A percentile compares a stretch with the other conserved stretches of the same genome.
Evolutionary conservation across 768 basidiomycete genomes (phyloP).

Genomic region (Hygrophorus russula): DNA sequence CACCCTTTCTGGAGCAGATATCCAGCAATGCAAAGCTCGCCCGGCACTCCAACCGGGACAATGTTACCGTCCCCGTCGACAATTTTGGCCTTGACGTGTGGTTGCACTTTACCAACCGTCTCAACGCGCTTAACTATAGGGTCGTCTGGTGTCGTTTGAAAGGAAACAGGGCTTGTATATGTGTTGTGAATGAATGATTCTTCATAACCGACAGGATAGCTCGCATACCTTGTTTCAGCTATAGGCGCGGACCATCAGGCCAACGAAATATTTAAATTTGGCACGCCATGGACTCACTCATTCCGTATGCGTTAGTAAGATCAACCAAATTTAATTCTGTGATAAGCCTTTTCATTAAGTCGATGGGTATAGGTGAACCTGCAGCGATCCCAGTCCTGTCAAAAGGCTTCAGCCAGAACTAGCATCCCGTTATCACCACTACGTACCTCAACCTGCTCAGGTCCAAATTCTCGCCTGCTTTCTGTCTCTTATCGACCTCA

Average conservation of each 20-base stretch:
- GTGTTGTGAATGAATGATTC: background rate
- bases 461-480: slow-evolving; percentile 34
- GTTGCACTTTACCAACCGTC: slow-evolving; percentile 68
- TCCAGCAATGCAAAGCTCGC: slow-evolving; percentile 64
- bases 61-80: slow-evolving; percentile 45
- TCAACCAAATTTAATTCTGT: slow-evolving; percentile 54
- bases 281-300: slow-evolving; percentile 48
- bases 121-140: slow-evolving; percentile 67
- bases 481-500: slow-evolving; percentile 48
- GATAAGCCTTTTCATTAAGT: slow-evolving; percentile 67
- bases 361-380: slow-evolving; percentile 69
- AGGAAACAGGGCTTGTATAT: slow-evolving; percentile 58
- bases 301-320: slow-evolving; percentile 73
- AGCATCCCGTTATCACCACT: background rate
- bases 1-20: slow-evolving; percentile 77
- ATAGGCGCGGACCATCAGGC: slow-evolving; percentile 1
- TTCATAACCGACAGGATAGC: background rate
- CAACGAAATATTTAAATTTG: too few species aligned
- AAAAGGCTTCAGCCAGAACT: background rate
- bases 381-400: slow-evolving; percentile 74
- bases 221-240: slow-evolving; percentile 60
- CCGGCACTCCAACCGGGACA: slow-evolving; percentile 63
- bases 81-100: slow-evolving; percentile 70
- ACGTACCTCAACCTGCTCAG: slow-evolving; percentile 43
- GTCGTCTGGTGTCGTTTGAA: slow-evolving; percentile 65